Conservation (phyloP, 2,329 filamentous ascomycete genomes). For the Epichloe festucae region DNA sequence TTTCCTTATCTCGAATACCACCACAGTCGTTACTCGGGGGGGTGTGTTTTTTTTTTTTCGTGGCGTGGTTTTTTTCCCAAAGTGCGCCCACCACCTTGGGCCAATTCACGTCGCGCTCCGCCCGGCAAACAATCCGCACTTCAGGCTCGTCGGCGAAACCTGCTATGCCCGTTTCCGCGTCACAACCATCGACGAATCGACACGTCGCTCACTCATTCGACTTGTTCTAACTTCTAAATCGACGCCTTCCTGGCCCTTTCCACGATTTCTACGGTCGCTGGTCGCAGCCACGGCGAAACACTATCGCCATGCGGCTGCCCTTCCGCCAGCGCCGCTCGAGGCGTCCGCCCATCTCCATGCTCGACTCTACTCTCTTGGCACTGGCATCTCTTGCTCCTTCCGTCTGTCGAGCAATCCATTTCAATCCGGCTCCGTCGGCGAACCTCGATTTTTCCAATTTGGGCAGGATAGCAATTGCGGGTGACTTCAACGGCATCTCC, state of each 20-base stretch:
- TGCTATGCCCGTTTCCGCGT: constrained; percentile 4
- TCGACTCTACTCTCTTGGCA: constrained; percentile 22
- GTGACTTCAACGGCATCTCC: constrained; percentile 85
- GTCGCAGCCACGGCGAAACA: constrained; percentile 8
- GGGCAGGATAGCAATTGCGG: constrained; percentile 72
- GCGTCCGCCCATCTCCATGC: constrained; percentile 20
- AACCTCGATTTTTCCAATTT: constrained; percentile 68
- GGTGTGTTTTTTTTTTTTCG: background rate
- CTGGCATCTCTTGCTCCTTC: constrained; percentile 28
- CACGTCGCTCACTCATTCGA: background rate
- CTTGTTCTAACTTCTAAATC: background rate
- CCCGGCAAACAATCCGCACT: background rate
- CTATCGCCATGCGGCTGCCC: constrained; percentile 35
- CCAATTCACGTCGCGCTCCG: background rate
- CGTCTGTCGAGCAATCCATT: constrained; percentile 38
- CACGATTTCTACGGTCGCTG: background rate
- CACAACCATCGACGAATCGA: constrained; percentile 1
- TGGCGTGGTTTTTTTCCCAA: background rate
- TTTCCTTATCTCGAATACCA: constrained; percentile 2
- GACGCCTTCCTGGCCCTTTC: background rate
- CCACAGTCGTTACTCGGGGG: constrained; percentile 1
- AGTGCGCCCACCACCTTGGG: background rate
- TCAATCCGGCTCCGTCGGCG: constrained; percentile 49
- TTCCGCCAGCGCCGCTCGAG: constrained; percentile 28
- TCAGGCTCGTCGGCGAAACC: background rate